Percentiles rank a stretch among this genome's conserved stretches.
Evolutionary conservation across 2,329 filamentous ascomycete genomes (phyloP).

Genomic region (Moelleriella libera): DNA sequence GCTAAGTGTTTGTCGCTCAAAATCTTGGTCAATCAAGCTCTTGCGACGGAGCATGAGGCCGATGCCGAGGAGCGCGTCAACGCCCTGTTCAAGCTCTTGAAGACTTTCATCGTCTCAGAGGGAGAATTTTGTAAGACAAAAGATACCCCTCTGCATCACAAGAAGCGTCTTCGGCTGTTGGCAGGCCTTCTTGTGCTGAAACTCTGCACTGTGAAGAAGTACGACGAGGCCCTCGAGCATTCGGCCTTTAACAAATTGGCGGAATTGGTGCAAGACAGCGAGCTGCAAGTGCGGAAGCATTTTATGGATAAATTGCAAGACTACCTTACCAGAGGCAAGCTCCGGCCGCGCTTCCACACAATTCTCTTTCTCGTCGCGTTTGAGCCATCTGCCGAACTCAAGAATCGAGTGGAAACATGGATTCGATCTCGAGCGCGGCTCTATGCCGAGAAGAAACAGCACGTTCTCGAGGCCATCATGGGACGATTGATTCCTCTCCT

Average conservation of each 20-base stretch:
- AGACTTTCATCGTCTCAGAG: conserved; percentile 56
- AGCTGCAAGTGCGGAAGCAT: conserved; percentile 56
- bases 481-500: conserved; percentile 74
- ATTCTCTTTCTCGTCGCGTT: conserved; percentile 85
- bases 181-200: conserved; percentile 76
- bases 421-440: conserved; percentile 64
- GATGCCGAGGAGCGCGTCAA: conserved; percentile 45
- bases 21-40: conserved; percentile 73
- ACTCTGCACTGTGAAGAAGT: conserved; percentile 60
- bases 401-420: conserved; percentile 71
- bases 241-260: conserved; percentile 70
- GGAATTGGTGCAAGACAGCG: conserved; percentile 64
- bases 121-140: conserved; percentile 69
- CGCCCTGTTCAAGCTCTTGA: conserved; percentile 66
- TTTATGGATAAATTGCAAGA: conserved; percentile 86
- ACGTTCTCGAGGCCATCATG: conserved; percentile 67
- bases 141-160: conserved; percentile 65
- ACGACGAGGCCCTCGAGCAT: conserved; percentile 62
- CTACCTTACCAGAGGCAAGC: conserved; percentile 60
- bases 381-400: conserved; percentile 64
- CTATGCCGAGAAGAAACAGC: conserved; percentile 42
- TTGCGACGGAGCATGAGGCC: conserved; percentile 39
- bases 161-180: conserved; percentile 64
- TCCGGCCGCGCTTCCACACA: conserved; percentile 70
- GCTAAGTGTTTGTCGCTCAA: conserved; percentile 77